Evolutionary conservation across 106 monocot genomes (phyloP).

Genomic region (Triglochin maritima): DNA sequence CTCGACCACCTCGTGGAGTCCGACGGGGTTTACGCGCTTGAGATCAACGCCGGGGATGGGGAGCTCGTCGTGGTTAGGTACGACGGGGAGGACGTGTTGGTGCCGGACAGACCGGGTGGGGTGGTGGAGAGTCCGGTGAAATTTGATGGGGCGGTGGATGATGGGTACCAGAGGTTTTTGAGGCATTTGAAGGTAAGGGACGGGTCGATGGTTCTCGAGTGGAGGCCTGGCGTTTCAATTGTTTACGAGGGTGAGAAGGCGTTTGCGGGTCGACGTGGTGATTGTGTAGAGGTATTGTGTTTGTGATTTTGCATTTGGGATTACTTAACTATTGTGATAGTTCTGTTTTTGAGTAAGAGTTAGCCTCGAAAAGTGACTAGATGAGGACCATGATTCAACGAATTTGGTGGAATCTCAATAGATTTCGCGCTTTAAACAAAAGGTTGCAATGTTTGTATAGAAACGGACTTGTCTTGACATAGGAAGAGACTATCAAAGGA

Average conservation of each 20-base stretch:
- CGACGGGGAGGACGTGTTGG: conserved; percentile 12
- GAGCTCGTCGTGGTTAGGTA: conserved; percentile 31
- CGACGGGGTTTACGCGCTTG: conserved; percentile 39
- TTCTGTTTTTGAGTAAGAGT: conserved; percentile 7
- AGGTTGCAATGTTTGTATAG: too few species aligned
- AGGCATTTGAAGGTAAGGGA: conserved; percentile 24
- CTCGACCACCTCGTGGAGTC: conserved; percentile 36
- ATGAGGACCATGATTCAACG: background rate
- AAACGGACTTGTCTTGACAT: too few species aligned
- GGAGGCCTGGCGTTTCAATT: conserved; percentile 19
- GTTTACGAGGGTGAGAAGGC: conserved; percentile 31
- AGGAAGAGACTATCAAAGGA: too few species aligned
- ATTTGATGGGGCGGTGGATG: conserved; percentile 8
- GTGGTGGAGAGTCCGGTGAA: background rate
- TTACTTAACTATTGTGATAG: background rate
- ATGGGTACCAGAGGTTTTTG: conserved; percentile 35
- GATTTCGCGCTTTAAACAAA: background rate
- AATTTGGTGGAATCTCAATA: background rate
- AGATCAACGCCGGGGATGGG: conserved; percentile 28
- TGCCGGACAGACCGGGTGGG: background rate
- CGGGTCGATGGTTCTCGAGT: conserved; percentile 35
- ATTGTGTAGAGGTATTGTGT: background rate
- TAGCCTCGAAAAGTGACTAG: background rate
- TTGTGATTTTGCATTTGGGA: background rate
- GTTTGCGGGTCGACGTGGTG: background rate